Conservation (phyloP, 768 basidiomycete genomes). For the Mycena alexandri region DNA sequence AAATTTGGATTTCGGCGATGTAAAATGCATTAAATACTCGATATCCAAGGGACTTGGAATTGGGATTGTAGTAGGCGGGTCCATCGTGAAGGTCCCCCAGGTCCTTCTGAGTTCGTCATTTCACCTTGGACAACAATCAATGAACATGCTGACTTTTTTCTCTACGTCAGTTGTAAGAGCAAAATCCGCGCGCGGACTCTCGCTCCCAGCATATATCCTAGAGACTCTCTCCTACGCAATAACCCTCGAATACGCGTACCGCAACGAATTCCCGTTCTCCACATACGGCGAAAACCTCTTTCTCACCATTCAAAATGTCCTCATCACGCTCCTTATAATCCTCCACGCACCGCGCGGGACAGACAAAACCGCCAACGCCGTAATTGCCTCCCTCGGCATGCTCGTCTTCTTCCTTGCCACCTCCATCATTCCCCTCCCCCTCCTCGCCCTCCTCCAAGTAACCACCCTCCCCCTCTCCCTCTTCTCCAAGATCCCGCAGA, state of each 20-base stretch:
- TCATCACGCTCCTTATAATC: constrained; percentile 92
- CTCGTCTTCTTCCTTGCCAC: constrained; percentile 59
- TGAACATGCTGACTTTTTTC: constrained; percentile 17
- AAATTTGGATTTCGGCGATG: constrained; percentile 81
- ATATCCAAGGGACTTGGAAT: constrained; percentile 94
- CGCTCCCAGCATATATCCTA: constrained; percentile 86
- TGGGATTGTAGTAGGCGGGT: constrained; percentile 92
- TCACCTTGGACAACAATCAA: neutral
- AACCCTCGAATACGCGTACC: constrained; percentile 86
- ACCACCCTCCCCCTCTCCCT: constrained; percentile 91
- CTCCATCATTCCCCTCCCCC: constrained; percentile 30
- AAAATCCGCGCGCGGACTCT: constrained; percentile 88
- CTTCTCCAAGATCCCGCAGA: constrained; percentile 95
- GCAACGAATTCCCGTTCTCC: constrained; percentile 92
- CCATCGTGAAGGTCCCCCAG: constrained; percentile 97
- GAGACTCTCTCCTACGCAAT: constrained; percentile 95
- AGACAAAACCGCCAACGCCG: constrained; percentile 46
- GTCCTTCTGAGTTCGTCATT: constrained; percentile 75
- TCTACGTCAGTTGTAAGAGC: constrained; percentile 70
- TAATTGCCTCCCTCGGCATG: constrained; percentile 53
- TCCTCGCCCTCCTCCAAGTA: constrained; percentile 80
- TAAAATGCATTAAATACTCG: constrained; percentile 90
- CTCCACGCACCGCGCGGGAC: constrained; percentile 62
- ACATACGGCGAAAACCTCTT: constrained; percentile 99
- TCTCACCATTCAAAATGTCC: constrained; percentile 87